These are phyloP conservation scores for Candida sp. DNA, from an alignment of 1,139 yeast species.

Conservation along the genomic window DNA sequence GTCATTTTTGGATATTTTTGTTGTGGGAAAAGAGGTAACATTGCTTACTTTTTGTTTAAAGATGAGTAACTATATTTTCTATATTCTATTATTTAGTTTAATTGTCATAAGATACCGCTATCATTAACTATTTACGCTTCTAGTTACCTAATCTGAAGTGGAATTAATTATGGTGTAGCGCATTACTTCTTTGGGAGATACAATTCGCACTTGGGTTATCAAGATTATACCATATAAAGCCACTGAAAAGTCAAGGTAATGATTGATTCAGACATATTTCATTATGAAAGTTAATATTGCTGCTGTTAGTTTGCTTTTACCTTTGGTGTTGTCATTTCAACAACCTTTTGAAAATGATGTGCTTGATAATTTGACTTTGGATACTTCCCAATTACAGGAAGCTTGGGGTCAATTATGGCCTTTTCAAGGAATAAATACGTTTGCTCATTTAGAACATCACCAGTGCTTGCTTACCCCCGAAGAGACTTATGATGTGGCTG, in stretches of 20 bases:
- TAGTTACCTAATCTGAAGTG: too few species aligned
- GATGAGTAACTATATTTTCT: too few species aligned
- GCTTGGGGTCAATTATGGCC: slow-evolving; percentile 69
- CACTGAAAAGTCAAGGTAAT: too few species aligned
- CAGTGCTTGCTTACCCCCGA: slow-evolving; percentile 53
- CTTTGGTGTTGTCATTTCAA: slow-evolving; percentile 1
- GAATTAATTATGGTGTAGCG: neutral
- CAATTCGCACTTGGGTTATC: neutral
- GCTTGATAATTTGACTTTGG: slow-evolving; percentile 8
- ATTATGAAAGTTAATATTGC: neutral
- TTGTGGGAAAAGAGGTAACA: too few species aligned
- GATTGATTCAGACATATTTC: neutral
- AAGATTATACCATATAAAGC: too few species aligned
- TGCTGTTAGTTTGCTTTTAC: neutral
- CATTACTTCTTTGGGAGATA: neutral
- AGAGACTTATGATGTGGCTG: slow-evolving; percentile 55
- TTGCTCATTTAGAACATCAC: slow-evolving; percentile 65
- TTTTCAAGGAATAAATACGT: slow-evolving; percentile 66
- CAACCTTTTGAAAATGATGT: slow-evolving; percentile 3
- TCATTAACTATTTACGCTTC: too few species aligned
- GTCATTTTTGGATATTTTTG: too few species aligned
- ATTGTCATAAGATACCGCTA: too few species aligned
- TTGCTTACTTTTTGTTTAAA: too few species aligned
- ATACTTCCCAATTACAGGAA: slow-evolving; percentile 35
- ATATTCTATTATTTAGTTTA: too few species aligned